A percentile compares a stretch with the other conserved stretches of the same genome.
Conservation (phyloP, 352 stramenopile species). For the Phytophthora colocasiae region DNA sequence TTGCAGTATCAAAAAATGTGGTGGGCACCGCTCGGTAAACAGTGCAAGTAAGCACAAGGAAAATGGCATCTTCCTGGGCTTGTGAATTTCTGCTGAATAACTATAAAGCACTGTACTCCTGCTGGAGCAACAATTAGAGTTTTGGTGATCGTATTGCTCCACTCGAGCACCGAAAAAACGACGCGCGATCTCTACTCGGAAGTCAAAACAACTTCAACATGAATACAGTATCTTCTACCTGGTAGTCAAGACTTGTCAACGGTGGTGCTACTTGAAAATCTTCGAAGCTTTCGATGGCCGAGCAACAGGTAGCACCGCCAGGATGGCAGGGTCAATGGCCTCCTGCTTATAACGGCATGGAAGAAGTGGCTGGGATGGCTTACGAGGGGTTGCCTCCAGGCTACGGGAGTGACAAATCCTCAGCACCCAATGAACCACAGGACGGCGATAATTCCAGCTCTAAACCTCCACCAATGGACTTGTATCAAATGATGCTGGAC, state of each 20-base stretch:
- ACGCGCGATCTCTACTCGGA: not conserved
- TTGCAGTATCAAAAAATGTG: no score
- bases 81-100: no score
- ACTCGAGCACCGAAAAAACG: not conserved
- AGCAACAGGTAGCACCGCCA: not conserved
- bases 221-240: not conserved
- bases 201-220: not conserved
- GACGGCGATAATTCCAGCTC: not conserved
- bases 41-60: no score
- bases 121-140: no score
- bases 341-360: not conserved
- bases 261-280: not conserved
- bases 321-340: not conserved
- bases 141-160: no score
- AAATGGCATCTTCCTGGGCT: no score
- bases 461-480: not conserved
- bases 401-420: not conserved
- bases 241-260: not conserved
- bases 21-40: no score
- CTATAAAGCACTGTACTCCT: no score
- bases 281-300: not conserved
- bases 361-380: not conserved
- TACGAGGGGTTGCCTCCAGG: not conserved
- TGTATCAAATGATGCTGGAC: not conserved
- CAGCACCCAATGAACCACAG: not conserved